Evolutionary conservation across 2,329 filamentous ascomycete species (phyloP).

Genomic region (Endocalyx cinctus): DNA sequence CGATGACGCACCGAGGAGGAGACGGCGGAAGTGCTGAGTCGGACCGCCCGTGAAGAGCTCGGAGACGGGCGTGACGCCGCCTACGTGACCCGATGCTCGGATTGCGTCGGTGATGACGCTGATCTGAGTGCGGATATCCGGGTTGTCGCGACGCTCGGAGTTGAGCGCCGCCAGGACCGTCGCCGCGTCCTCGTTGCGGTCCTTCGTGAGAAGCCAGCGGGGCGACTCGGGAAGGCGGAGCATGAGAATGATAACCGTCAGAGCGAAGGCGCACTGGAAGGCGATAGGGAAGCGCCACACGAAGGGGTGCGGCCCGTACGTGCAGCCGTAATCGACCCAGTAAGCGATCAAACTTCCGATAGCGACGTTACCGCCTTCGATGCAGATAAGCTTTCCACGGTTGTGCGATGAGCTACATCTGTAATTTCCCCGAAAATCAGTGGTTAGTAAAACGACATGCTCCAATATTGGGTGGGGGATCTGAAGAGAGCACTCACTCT

Average conservation of each 20-base stretch:
- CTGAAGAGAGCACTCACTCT: constrained; percentile 20
- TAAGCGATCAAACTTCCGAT: constrained; percentile 39
- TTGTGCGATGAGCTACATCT: constrained; percentile 43
- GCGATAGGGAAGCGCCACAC: constrained; percentile 36
- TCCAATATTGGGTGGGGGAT: too few relatives aligned
- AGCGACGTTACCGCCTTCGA: constrained; percentile 41
- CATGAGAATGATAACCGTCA: constrained; percentile 35
- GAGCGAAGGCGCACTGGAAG: constrained; percentile 39
- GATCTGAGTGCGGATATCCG: constrained; percentile 40
- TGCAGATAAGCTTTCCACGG: constrained; percentile 57
- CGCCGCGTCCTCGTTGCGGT: constrained; percentile 47
- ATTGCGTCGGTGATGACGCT: constrained; percentile 34
- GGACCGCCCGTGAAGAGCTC: constrained; percentile 56
- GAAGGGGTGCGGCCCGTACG: constrained; percentile 27
- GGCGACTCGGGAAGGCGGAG: constrained; percentile 49
- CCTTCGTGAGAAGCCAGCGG: constrained; percentile 41
- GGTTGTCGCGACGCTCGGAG: constrained; percentile 42
- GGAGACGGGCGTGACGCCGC: constrained; percentile 23
- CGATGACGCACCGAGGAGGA: constrained; percentile 53
- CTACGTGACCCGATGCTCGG: constrained; percentile 24
- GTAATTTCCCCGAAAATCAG: too few relatives aligned
- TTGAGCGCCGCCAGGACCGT: constrained; percentile 47
- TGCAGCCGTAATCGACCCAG: constrained; percentile 37
- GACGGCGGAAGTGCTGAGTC: constrained; percentile 60
- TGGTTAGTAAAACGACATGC: too few relatives aligned